A percentile compares a stretch with the other conserved stretches of the same genome.
Evolutionary conservation across 2,329 filamentous ascomycete species (phyloP).

Genomic region (Alternaria consortialis): DNA sequence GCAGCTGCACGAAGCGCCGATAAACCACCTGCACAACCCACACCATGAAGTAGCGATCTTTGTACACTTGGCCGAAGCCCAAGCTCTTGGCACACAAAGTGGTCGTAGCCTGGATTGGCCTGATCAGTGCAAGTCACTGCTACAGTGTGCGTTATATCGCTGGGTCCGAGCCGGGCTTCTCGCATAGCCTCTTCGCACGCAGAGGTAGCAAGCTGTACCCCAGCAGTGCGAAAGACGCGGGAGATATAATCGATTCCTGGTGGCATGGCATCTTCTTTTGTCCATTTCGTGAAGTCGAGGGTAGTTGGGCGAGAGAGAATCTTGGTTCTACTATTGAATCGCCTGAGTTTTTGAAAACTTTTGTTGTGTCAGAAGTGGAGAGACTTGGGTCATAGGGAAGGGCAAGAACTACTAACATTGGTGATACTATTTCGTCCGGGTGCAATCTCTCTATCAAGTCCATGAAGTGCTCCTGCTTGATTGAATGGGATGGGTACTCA

Average conservation of each 20-base stretch:
- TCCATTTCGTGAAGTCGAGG: slow-evolving; percentile 16
- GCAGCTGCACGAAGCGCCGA: slow-evolving; percentile 59
- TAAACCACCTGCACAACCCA: slow-evolving; percentile 53
- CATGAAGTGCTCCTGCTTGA: slow-evolving; percentile 23
- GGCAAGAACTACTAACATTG: slow-evolving; percentile 16
- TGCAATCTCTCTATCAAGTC: slow-evolving; percentile 18
- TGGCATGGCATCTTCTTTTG: slow-evolving; percentile 19
- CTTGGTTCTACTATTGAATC: slow-evolving; percentile 24
- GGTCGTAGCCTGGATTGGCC: slow-evolving; percentile 52
- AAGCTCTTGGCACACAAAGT: slow-evolving; percentile 48
- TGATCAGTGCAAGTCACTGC: slow-evolving; percentile 52
- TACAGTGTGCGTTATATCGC: slow-evolving; percentile 51
- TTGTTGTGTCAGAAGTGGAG: background rate
- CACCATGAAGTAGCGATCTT: slow-evolving; percentile 48
- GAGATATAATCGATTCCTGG: slow-evolving; percentile 39
- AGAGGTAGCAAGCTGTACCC: slow-evolving; percentile 40
- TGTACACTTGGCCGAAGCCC: slow-evolving; percentile 42
- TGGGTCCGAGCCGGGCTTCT: slow-evolving; percentile 33
- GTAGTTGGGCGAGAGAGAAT: slow-evolving; percentile 25
- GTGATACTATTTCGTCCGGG: slow-evolving; percentile 17
- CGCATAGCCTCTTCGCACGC: slow-evolving; percentile 47
- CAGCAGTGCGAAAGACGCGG: slow-evolving; percentile 36
- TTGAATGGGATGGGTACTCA: slow-evolving; percentile 25
- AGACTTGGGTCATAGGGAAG: background rate
- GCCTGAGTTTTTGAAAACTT: slow-evolving; percentile 28